Conservation (phyloP, 129 eudicot species). For the Apium graveolens region DNA sequence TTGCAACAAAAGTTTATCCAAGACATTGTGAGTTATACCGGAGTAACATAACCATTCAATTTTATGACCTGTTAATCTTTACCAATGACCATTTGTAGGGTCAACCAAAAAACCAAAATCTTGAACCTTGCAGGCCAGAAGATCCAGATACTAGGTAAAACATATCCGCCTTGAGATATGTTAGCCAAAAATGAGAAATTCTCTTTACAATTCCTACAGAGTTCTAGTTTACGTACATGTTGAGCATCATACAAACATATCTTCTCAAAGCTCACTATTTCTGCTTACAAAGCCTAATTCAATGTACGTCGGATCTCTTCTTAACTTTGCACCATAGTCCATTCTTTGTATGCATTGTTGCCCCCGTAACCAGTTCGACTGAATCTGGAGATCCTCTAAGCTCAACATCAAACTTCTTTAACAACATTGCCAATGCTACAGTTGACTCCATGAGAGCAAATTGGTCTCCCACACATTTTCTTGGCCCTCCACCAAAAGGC, state of each 20-base stretch:
- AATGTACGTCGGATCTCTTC: constrained; percentile 41
- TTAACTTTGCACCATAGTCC: constrained; percentile 81
- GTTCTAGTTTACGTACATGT: background rate
- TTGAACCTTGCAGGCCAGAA: too few relatives aligned
- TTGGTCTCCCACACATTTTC: constrained; percentile 98
- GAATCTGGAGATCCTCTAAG: constrained; percentile 75
- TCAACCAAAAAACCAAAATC: too few relatives aligned
- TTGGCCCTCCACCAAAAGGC: constrained; percentile 99
- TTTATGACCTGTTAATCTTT: too few relatives aligned
- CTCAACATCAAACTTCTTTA: constrained; percentile 78
- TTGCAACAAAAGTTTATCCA: too few relatives aligned
- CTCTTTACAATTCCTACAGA: background rate
- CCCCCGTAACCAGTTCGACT: constrained; percentile 89
- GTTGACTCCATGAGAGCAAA: constrained; percentile 99
- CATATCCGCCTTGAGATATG: background rate
- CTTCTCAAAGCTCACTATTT: background rate
- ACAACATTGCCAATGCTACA: constrained; percentile 68
- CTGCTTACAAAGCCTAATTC: background rate
- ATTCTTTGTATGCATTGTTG: constrained; percentile 92
- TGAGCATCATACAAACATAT: background rate
- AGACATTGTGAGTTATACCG: too few relatives aligned
- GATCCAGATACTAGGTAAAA: too few relatives aligned
- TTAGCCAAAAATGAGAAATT: background rate
- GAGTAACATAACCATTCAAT: too few relatives aligned
- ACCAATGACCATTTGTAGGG: too few relatives aligned